A percentile compares a stretch with the other conserved stretches of the same genome.
Evolutionary conservation across 2,329 filamentous ascomycete species (phyloP).

Genomic region (Pyricularia sp.): DNA sequence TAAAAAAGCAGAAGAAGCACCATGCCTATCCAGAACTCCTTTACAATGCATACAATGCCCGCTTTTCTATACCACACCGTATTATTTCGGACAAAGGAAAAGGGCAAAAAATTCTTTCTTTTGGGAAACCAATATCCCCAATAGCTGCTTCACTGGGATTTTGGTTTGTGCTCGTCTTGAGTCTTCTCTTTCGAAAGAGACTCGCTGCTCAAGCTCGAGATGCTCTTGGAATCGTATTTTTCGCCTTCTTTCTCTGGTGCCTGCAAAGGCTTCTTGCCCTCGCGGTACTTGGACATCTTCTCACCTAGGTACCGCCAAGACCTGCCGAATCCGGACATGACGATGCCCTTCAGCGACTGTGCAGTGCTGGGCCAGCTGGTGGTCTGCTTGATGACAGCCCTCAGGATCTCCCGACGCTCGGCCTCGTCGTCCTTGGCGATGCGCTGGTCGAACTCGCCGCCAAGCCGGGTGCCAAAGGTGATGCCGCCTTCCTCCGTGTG

Average conservation of each 20-base stretch:
- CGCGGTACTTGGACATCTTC: constrained; percentile 61
- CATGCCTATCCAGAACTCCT: background rate
- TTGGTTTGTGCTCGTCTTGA: background rate
- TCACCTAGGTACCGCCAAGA: constrained; percentile 72
- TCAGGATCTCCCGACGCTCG: constrained; percentile 62
- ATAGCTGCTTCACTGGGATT: background rate
- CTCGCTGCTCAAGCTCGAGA: background rate
- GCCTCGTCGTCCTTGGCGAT: constrained; percentile 63
- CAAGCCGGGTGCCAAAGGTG: constrained; percentile 63
- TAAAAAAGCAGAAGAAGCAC: background rate
- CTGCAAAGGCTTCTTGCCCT: constrained; percentile 22
- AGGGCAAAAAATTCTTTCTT: background rate
- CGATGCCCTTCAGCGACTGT: constrained; percentile 74
- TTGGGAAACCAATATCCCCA: background rate
- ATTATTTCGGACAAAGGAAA: background rate
- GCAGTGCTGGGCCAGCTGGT: constrained; percentile 86
- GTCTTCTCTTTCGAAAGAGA: background rate
- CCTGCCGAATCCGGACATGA: constrained; percentile 66
- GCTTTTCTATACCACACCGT: background rate
- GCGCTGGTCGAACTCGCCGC: constrained; percentile 75
- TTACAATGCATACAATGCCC: background rate
- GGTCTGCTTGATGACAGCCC: constrained; percentile 72
- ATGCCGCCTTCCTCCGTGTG: constrained; percentile 58
- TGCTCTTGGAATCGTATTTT: background rate
- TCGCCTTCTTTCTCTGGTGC: background rate